phyloP scores from a whole-genome alignment of 2,329 filamentous ascomycete species.

The Alternaria metachromatica region DNA sequence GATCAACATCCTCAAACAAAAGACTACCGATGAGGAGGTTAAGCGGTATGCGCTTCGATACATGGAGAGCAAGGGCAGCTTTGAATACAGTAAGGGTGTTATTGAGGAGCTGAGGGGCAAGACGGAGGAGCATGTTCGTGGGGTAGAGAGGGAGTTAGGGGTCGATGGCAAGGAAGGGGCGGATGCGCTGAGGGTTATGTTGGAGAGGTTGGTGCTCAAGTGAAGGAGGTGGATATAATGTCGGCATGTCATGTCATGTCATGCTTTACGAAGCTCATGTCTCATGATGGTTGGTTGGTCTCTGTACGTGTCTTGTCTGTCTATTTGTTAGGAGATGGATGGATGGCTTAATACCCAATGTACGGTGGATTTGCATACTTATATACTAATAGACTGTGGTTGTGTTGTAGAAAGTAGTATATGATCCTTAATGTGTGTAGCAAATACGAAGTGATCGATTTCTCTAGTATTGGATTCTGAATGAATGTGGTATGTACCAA shows the following conservation, averaged over 20 bases:
- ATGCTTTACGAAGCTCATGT: not conserved
- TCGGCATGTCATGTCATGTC: not conserved
- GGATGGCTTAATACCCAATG: not conserved
- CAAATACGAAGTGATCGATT: not conserved
- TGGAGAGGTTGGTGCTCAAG: constrained; percentile 49
- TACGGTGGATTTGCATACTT: not conserved
- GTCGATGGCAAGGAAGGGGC: constrained; percentile 47
- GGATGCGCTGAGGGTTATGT: constrained; percentile 49
- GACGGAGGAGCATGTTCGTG: constrained; percentile 52
- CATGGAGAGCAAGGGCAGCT: constrained; percentile 89
- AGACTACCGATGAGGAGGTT: constrained; percentile 82
- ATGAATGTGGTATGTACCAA: not conserved
- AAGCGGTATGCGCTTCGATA: constrained; percentile 90
- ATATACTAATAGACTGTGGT: not conserved
- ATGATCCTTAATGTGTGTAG: not conserved
- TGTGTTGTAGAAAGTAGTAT: not conserved
- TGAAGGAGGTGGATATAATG: constrained; percentile 12
- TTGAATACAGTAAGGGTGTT: constrained; percentile 78
- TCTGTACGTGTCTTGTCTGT: not conserved
- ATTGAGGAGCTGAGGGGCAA: constrained; percentile 54
- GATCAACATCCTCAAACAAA: constrained; percentile 91
- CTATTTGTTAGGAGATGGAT: not conserved
- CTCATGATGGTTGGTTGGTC: not conserved
- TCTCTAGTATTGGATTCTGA: not conserved
- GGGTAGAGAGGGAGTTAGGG: constrained; percentile 48